A percentile compares a stretch with the other conserved stretches of the same genome.
Conservation (phyloP, 73 alveolate species). For the Paramecium primaurelia region DNA sequence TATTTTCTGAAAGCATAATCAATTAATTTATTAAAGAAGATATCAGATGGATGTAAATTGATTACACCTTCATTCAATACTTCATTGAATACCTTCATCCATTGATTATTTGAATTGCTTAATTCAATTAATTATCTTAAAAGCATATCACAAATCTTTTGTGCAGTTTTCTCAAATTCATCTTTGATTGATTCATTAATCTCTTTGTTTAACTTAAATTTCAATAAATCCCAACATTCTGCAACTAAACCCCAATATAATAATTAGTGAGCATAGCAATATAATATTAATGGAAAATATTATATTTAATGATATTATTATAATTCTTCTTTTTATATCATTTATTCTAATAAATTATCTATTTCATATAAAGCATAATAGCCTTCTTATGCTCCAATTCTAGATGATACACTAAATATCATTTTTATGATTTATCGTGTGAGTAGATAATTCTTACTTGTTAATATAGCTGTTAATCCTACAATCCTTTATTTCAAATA, state of each 20-base stretch:
- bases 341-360: background rate
- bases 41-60: background rate
- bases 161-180: constrained; percentile 11
- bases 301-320: background rate
- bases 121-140: background rate
- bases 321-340: background rate
- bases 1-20: constrained; percentile 31
- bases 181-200: background rate
- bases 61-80: constrained; percentile 23
- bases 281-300: constrained; percentile 10
- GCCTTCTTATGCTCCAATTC: constrained; percentile 45
- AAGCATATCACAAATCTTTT: constrained; percentile 26
- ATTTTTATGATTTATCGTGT: background rate
- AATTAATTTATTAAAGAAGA: constrained; percentile 14
- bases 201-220: background rate
- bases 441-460: background rate
- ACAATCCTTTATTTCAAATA: constrained; percentile 22
- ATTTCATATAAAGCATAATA: constrained; percentile 1
- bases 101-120: background rate
- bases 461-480: background rate
- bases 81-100: background rate
- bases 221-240: constrained; percentile 45
- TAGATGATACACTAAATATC: background rate
- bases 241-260: constrained; percentile 18
- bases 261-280: constrained; percentile 15